Conservation (phyloP, 495 filamentous ascomycete genomes). For the Xylaria curta region DNA sequence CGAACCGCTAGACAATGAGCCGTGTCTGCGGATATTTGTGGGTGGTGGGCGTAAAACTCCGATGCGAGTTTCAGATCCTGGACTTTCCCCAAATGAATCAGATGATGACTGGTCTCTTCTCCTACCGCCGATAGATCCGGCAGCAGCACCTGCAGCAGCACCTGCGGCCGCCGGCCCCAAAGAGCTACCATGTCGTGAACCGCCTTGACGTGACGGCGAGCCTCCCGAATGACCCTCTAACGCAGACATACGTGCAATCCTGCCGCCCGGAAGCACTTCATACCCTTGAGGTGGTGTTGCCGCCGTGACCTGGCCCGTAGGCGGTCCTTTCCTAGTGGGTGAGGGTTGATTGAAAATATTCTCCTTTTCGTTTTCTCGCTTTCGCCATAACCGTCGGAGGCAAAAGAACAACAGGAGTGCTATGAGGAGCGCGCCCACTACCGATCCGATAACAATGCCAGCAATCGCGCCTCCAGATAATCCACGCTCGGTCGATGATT, state of each 20-base stretch:
- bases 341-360: conserved; percentile 86
- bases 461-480: conserved; percentile 87
- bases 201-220: conserved; percentile 59
- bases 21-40: conserved; percentile 69
- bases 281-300: conserved; percentile 62
- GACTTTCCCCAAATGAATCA: conserved; percentile 80
- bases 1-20: conserved; percentile 89
- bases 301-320: conserved; percentile 42
- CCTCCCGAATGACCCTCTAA: conserved; percentile 73
- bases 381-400: conserved; percentile 64
- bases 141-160: conserved; percentile 42
- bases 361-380: conserved; percentile 64
- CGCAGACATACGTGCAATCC: conserved; percentile 95
- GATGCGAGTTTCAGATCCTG: conserved; percentile 68
- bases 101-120: conserved; percentile 78
- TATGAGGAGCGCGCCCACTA: conserved; percentile 74
- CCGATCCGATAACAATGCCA: conserved; percentile 83
- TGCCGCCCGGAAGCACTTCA: conserved; percentile 80
- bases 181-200: conserved; percentile 40
- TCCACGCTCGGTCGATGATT: conserved; percentile 45
- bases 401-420: conserved; percentile 66
- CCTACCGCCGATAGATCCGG: conserved; percentile 47
- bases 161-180: conserved; percentile 49
- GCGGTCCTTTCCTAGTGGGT: conserved; percentile 66
- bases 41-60: conserved; percentile 64